Percentiles rank a stretch among this genome's conserved stretches.
Evolutionary conservation across 2,329 filamentous ascomycete species (phyloP).

Genomic region (Proliferodiscus dingleyae): DNA sequence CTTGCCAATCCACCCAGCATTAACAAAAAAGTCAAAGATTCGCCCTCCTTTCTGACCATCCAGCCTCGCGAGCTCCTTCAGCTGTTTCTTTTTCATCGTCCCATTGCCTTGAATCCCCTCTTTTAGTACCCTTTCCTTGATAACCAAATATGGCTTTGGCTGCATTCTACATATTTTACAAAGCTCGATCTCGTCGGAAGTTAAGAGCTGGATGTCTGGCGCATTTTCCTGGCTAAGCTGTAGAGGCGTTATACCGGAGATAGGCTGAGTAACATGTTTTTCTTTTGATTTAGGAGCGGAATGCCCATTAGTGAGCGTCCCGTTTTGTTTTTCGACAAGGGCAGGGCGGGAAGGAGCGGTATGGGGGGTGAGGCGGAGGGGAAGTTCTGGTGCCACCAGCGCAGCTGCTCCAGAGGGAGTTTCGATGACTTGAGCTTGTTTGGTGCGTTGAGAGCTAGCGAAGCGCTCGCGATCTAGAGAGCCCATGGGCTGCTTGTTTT

Average conservation of each 20-base stretch:
- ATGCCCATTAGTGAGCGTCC: slow-evolving; percentile 44
- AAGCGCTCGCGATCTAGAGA: slow-evolving; percentile 79
- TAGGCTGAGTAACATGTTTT: slow-evolving; percentile 47
- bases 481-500: slow-evolving; percentile 66
- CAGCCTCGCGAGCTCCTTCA: slow-evolving; percentile 76
- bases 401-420: slow-evolving; percentile 70
- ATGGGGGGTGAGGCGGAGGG: slow-evolving; percentile 45
- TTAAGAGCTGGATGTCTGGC: slow-evolving; percentile 79
- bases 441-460: slow-evolving; percentile 64
- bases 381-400: slow-evolving; percentile 73
- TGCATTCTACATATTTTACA: slow-evolving; percentile 80
- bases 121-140: slow-evolving; percentile 88
- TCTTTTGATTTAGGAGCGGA: slow-evolving; percentile 38
- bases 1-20: slow-evolving; percentile 87
- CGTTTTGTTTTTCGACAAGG: slow-evolving; percentile 35
- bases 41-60: slow-evolving; percentile 80
- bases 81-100: slow-evolving; percentile 87
- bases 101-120: slow-evolving; percentile 89
- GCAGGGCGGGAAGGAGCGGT: slow-evolving; percentile 5
- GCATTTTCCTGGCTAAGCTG: slow-evolving; percentile 52
- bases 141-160: slow-evolving; percentile 90
- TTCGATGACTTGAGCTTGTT: slow-evolving; percentile 61
- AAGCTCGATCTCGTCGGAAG: slow-evolving; percentile 76
- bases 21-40: slow-evolving; percentile 93
- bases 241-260: slow-evolving; percentile 39